Evolutionary conservation across 1,284 basidiomycete species (phyloP).

Genomic region (Ustilago bromivora): DNA sequence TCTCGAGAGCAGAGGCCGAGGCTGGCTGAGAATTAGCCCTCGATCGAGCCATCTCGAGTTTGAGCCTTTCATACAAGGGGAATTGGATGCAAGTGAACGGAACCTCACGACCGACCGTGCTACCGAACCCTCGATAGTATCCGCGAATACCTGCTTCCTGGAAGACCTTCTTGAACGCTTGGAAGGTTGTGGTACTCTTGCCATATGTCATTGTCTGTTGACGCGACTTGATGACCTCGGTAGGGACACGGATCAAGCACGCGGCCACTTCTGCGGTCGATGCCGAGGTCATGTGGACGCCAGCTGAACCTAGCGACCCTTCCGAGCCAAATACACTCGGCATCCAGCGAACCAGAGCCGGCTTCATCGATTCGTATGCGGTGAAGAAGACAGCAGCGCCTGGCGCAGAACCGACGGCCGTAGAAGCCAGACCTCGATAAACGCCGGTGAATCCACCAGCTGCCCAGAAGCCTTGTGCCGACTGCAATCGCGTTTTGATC

Average conservation of each 20-base stretch:
- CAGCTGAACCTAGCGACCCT: conserved; percentile 52
- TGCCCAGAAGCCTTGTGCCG: conserved; percentile 83
- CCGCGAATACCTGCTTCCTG: conserved; percentile 77
- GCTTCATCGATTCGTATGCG: conserved; percentile 91
- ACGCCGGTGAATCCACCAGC: conserved; percentile 92
- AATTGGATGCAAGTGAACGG: conserved; percentile 98
- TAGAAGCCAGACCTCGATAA: conserved; percentile 94
- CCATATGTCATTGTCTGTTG: conserved; percentile 82
- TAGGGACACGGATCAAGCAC: conserved; percentile 91
- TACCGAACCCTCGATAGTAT: conserved; percentile 83
- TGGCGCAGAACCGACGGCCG: conserved; percentile 93
- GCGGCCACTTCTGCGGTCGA: conserved; percentile 75
- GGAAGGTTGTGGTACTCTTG: conserved; percentile 72
- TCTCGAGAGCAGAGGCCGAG: neutral
- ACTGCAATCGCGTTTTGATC: conserved; percentile 92
- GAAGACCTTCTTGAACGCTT: conserved; percentile 73
- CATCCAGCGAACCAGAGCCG: conserved; percentile 66
- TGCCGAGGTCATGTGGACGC: conserved; percentile 70
- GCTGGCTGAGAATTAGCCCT: conserved; percentile 11
- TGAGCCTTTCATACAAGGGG: conserved; percentile 92
- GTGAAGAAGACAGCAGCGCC: conserved; percentile 97
- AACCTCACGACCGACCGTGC: conserved; percentile 86
- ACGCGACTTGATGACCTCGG: conserved; percentile 90
- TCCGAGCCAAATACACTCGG: conserved; percentile 30
- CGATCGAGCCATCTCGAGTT: conserved; percentile 70